phyloP scores from a whole-genome alignment of 2,329 filamentous ascomycete species.

The Claviceps sp. region DNA sequence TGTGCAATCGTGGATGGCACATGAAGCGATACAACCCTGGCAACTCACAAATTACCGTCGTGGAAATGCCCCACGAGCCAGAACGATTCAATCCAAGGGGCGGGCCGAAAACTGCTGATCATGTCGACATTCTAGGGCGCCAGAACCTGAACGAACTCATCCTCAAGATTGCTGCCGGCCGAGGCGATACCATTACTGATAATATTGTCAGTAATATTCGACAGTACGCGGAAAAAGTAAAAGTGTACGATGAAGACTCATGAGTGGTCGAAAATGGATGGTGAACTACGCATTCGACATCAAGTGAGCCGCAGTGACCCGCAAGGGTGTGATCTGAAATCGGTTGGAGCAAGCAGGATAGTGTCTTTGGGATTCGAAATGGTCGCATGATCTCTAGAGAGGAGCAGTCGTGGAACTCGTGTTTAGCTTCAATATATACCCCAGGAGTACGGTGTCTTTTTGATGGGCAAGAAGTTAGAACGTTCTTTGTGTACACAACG shows the following conservation, averaged over 20 bases:
- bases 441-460: neutral
- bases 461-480: neutral
- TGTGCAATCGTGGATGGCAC: slow-evolving; percentile 92
- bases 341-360: neutral
- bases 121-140: slow-evolving; percentile 89
- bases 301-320: neutral
- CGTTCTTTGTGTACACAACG: neutral
- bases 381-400: neutral
- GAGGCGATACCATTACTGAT: slow-evolving; percentile 65
- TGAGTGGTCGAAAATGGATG: neutral
- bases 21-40: slow-evolving; percentile 91
- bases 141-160: slow-evolving; percentile 85
- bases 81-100: slow-evolving; percentile 78
- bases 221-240: slow-evolving; percentile 71
- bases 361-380: neutral
- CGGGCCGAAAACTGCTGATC: slow-evolving; percentile 63
- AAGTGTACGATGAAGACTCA: slow-evolving; percentile 56
- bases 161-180: slow-evolving; percentile 71
- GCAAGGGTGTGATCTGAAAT: neutral
- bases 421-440: neutral
- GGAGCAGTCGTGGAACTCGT: neutral
- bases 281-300: neutral
- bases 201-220: slow-evolving; percentile 68
- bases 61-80: slow-evolving; percentile 94
- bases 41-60: slow-evolving; percentile 65